Percentiles rank a stretch among this genome's conserved stretches.
Evolutionary conservation across 202 grass and related monocot genomes (phyloP).

Genomic region (Panicum hallii): DNA sequence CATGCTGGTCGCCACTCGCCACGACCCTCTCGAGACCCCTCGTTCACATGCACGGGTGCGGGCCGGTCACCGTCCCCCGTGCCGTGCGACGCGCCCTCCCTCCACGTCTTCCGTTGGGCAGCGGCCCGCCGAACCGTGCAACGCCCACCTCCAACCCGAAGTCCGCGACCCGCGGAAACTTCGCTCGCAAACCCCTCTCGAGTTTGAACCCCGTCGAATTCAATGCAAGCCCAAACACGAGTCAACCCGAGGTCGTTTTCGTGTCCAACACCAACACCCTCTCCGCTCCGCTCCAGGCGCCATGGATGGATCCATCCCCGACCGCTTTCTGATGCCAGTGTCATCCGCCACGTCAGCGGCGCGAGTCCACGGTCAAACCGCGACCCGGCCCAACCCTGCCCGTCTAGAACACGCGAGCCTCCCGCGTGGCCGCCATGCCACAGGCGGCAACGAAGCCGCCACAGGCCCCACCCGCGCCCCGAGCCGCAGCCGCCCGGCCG

Average conservation of each 20-base stretch:
- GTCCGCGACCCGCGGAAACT: neutral
- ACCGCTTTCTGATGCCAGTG: neutral
- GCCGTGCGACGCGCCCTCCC: neutral
- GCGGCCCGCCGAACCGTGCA: no score
- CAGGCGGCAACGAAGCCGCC: neutral
- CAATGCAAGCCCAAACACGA: no score
- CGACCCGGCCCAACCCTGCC: neutral
- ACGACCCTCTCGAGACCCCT: neutral
- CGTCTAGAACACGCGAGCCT: neutral
- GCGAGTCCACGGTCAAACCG: conserved; percentile 8
- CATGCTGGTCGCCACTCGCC: neutral
- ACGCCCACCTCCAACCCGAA: neutral
- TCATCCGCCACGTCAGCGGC: neutral
- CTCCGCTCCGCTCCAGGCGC: neutral
- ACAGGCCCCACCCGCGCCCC: neutral
- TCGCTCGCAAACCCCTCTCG: neutral
- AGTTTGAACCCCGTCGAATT: neutral
- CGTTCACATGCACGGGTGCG: conserved; percentile 8
- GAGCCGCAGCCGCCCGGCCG: neutral
- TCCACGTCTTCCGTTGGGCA: no score
- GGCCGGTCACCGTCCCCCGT: neutral
- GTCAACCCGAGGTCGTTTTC: neutral
- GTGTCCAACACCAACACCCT: neutral
- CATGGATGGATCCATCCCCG: neutral
- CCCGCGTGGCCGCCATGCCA: neutral